These are phyloP conservation scores for Fusarium nygamai DNA, from an alignment of 2,329 filamentous ascomycete species.

Conservation along the genomic window DNA sequence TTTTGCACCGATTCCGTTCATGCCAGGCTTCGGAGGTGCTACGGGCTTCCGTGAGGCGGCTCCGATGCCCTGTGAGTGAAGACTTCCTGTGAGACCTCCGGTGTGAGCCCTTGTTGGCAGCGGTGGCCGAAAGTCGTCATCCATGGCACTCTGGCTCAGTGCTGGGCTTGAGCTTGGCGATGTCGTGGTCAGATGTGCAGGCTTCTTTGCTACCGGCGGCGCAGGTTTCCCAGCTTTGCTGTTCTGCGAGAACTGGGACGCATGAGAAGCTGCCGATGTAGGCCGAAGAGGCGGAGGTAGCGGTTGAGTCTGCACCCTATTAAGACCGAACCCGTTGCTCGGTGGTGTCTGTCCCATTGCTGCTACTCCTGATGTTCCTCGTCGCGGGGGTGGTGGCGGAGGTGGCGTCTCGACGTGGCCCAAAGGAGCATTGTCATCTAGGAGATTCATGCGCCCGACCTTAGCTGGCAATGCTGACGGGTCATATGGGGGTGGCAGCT, in stretches of 20 bases:
- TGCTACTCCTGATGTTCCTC: constrained; percentile 48
- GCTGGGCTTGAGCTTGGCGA: constrained; percentile 42
- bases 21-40: constrained; percentile 35
- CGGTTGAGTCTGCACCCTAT: constrained; percentile 42
- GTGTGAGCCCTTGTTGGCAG: constrained; percentile 39
- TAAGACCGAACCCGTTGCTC: constrained; percentile 28
- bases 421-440: constrained; percentile 50
- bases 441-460: constrained; percentile 55
- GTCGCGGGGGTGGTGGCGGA: constrained; percentile 57
- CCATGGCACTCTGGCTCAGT: constrained; percentile 27
- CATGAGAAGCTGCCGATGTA: constrained; percentile 49
- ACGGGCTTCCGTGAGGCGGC: constrained; percentile 40
- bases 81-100: constrained; percentile 12
- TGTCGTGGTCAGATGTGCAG: constrained; percentile 59
- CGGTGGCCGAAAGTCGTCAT: constrained; percentile 41
- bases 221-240: constrained; percentile 52
- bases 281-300: constrained; percentile 46
- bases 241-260: constrained; percentile 46
- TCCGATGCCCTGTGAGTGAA: constrained; percentile 17
- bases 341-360: constrained; percentile 19
- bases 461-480: constrained; percentile 57
- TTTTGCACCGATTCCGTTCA: constrained; percentile 36
- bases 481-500: constrained; percentile 63
- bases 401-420: constrained; percentile 53
- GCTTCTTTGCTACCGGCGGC: constrained; percentile 72